phyloP scores from a whole-genome alignment of 1,284 basidiomycete genomes.

The Xerocomus cyaneibrunnescens region DNA sequence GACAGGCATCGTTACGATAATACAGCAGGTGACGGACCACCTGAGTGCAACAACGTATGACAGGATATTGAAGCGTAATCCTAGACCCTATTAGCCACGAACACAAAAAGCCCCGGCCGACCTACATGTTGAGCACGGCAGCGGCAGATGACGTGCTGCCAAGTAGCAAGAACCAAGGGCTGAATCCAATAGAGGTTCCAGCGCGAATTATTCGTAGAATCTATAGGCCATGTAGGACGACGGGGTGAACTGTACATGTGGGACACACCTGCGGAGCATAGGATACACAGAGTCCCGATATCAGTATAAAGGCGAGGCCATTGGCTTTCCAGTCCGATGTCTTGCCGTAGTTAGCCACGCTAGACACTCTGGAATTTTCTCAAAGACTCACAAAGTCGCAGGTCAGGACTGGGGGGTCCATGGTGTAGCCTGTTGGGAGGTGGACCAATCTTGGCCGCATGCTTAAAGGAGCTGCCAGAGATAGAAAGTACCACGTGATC shows the following conservation, averaged over 20 bases:
- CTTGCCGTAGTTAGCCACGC: constrained; percentile 36
- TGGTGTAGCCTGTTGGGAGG: not conserved
- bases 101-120: not conserved
- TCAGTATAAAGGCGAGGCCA: constrained; percentile 72
- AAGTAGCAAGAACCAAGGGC: constrained; percentile 91
- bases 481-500: not conserved
- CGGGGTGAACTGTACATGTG: not conserved
- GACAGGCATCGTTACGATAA: not conserved
- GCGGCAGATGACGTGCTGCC: constrained; percentile 85
- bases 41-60: constrained; percentile 79
- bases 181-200: constrained; percentile 84
- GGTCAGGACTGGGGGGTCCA: constrained; percentile 2
- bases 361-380: not conserved
- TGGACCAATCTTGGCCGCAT: not conserved
- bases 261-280: constrained; percentile 81
- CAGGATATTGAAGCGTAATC: constrained; percentile 85
- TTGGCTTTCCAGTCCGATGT: constrained; percentile 76
- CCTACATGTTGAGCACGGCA: constrained; percentile 80
- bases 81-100: constrained; percentile 35
- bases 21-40: constrained; percentile 51
- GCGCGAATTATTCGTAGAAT: constrained; percentile 74
- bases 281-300: constrained; percentile 80
- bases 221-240: constrained; percentile 36
- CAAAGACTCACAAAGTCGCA: constrained; percentile 22
- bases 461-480: not conserved